phyloP scores from a whole-genome alignment of 1,284 basidiomycete genomes.

The Lignosus rhinocerotis region DNA sequence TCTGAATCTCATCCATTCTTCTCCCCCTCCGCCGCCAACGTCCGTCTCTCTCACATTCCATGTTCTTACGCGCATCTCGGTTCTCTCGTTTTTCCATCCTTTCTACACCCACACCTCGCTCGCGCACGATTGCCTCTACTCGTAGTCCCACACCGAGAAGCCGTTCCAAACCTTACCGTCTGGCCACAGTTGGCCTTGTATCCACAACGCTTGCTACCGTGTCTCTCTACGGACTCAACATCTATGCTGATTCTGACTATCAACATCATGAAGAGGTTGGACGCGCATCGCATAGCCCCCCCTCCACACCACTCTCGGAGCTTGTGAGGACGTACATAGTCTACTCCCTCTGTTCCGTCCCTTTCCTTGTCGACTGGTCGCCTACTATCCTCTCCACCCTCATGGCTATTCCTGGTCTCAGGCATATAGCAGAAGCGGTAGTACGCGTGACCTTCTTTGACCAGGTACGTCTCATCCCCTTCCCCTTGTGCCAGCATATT shows the following conservation, averaged over 20 bases:
- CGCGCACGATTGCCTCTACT: slow-evolving; percentile 8
- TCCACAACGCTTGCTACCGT: slow-evolving; percentile 15
- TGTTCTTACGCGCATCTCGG: slow-evolving; percentile 9
- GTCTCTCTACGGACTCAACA: slow-evolving; percentile 11
- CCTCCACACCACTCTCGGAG: slow-evolving; percentile 37
- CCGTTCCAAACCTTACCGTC: slow-evolving; percentile 4
- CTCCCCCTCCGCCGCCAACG: neutral
- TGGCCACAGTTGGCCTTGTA: slow-evolving; percentile 9
- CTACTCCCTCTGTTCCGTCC: slow-evolving; percentile 79
- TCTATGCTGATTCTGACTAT: slow-evolving; percentile 13
- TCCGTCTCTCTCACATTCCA: neutral
- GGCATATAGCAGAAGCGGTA: slow-evolving; percentile 65
- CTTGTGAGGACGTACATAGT: slow-evolving; percentile 77
- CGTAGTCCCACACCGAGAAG: neutral
- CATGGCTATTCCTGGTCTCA: slow-evolving; percentile 67
- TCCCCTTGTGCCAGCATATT: neutral
- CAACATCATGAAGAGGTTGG: neutral
- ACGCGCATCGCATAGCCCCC: neutral
- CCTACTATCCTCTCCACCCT: slow-evolving; percentile 67
- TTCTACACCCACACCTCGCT: neutral
- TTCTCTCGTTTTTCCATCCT: neutral
- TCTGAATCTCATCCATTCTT: neutral
- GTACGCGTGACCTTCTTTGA: slow-evolving; percentile 86
- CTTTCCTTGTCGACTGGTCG: slow-evolving; percentile 78
- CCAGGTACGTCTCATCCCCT: slow-evolving; percentile 50